Base-by-base conservation (phyloP, 2,329 filamentous ascomycete genomes). In the Botryotinia globosa region DNA sequence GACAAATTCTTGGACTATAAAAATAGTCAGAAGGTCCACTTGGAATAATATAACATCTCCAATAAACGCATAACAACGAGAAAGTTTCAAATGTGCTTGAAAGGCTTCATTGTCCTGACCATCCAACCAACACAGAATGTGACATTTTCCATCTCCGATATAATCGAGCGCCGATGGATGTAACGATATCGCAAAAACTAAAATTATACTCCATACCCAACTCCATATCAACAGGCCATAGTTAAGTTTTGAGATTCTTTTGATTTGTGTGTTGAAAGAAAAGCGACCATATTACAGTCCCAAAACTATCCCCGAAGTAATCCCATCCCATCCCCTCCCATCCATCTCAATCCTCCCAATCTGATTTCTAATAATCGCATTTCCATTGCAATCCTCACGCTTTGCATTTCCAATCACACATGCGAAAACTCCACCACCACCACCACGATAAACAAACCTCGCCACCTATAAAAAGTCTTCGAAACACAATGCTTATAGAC, bases 211-310 rank as follows among this genome's bases (percentile, higher is more conserved):
- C 25, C 25, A 29, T n/a, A 54, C 48, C 0, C 25, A 51, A 51
- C 25, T 51, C 3, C 18, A 16, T 0, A 54, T 18, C 25, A 54
- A n/a, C 0, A 54, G 16, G 2, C 3, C 10, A 8, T 18, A 0
- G 29, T 4, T 16, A 29, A 54, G 16, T 8, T 7, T 29, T 29
- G 51, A 18, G 32, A 39, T n/a, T 22, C 12, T 1, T 61, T 12
- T 20, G 6, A 37, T 8, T 39, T 42, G 22, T 42, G 6, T 61
- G 34, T n/a, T 16, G 0, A 2, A 4, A n/a, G 12, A 8, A 62
- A n/a, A 61, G 34, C 4, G n/a, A n/a, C n/a, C n/a, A n/a, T n/a
- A n/a, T n/a, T n/a, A n/a, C n/a, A n/a, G n/a, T n/a, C n/a, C n/a
- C 12, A 61, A 16, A 39, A 39, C 25, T 2, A 16, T 39, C 8